Base-by-base conservation (phyloP, 1,139 yeast genomes). In the Petasospora rhodanensis region DNA sequence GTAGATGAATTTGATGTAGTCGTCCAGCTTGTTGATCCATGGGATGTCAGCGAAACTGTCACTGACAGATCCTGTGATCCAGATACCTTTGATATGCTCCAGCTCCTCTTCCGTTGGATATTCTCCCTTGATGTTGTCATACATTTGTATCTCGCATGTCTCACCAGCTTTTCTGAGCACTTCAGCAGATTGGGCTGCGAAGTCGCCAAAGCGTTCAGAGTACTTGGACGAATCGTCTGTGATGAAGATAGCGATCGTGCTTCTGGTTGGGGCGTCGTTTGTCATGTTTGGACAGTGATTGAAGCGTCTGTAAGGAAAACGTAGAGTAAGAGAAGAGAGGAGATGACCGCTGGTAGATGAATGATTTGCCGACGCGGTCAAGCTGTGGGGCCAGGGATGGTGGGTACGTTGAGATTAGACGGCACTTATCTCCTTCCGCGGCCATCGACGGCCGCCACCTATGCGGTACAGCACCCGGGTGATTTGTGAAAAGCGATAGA, bases 21-120 rank as follows among this genome's bases (percentile, higher is more conserved):
- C 61, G 20, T 66, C 66, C 17, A 80, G 58, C 32, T 56, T 52
- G 19, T 54, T 38, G 35, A 81, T 73, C 89, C 89, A 81, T 18
- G 52, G 55, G 4, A 61, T 59, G 17, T 63, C 62, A n/a, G 59
- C 73, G 53, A 71, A 80, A 2, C 84, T 65, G 45, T 78, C 84
- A 30, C 67, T 52, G 38, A 73, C 61, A 4, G 89, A 79, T 0
- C 94, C 94, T 0, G 87, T 78, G 29, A 83, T 52, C 33, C 80
- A 60, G 20, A 79, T 55, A 0, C 76, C 69, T 28, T 59, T 59
- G 7, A 69, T 63, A n/a, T 45, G 37, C 7, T 41, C 48, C 3
- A 76, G 30, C 20, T 50, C 47, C 1, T 40, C 51, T 1, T 55
- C 58, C 4, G 54, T 42, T 5, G 78, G 77, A 30, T 59, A 65